Evolutionary conservation across 116 monocot genomes (phyloP), one percentile per base, ranked within the genome.

Genomic region (Trichopus zeylanicus): DNA sequence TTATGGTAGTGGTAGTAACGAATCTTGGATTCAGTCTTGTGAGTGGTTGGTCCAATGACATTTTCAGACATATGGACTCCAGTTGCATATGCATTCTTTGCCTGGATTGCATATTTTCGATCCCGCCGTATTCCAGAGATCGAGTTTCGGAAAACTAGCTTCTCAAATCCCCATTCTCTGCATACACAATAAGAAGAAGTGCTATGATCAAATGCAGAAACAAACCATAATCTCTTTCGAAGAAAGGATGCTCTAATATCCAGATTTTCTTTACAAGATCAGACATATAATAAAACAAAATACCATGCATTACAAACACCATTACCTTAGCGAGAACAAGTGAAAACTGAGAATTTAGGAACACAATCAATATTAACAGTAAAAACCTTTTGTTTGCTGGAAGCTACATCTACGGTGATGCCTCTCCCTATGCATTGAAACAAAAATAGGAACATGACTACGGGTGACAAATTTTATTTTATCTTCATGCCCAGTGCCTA

Each of bases 111-210:
- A 3, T 97, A 97, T 60, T 97, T 97, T 19, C 97, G 66, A 48
- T 97, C 97, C 35, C 91, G 74, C 39, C 95, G 53, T 6, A 91
- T 46, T 16, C 85, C 74, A 0, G 81, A 80, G 60, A 87, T 85
- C 2, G 87, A 84, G 37, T 97, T 78, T 23, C 84, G 62, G 71
- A 84, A 97, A 4, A 91, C 87, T 46, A 97, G 73, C 80, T 97
- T 97, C 79, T 97, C 97, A 59, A 97, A 91, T 5, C 97, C 97
- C 97, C 97, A 97, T 77, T 87, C 69, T n/a, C 95, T 90, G 78
- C 26, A 42, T 31, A 51, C 26, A 26, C 18, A 27, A 39, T 20
- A 12, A 26, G 53, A 56, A 31, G 28, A 20, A 12, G 21, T 13
- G 19, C 49, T 49, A 20, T 19, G 19, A 22, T 49, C 19, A 24